Evolutionary conservation across 257 asterid genomes (phyloP).

Genomic region (Capsicum chinense): DNA sequence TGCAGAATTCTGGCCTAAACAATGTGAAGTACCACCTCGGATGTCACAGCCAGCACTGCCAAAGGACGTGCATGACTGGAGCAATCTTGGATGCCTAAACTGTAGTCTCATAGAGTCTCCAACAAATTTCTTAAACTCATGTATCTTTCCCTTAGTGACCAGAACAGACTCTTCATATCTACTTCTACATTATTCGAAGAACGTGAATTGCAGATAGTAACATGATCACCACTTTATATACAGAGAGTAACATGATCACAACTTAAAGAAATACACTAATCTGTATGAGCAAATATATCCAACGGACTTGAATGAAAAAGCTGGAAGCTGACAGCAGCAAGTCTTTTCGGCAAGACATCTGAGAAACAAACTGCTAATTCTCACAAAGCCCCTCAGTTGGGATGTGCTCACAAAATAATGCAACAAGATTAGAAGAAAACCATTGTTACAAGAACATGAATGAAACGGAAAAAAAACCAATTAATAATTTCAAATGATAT

Average conservation of each 20-base stretch:
- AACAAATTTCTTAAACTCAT: neutral
- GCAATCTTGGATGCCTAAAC: neutral
- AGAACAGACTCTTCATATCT: neutral
- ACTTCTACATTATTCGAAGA: neutral
- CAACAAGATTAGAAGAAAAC: constrained; percentile 9
- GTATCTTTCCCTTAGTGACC: neutral
- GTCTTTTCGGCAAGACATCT: constrained; percentile 9
- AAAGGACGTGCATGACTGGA: neutral
- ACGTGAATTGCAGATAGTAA: neutral
- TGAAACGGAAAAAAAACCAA: neutral
- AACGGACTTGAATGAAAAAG: neutral
- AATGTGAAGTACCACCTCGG: constrained; percentile 92
- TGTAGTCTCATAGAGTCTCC: neutral
- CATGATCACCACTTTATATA: neutral
- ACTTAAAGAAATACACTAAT: neutral
- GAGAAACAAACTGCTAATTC: neutral
- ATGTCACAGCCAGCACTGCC: constrained; percentile 68
- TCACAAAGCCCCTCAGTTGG: neutral
- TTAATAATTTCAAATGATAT: neutral
- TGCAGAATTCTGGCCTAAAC: constrained; percentile 85
- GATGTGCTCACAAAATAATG: neutral
- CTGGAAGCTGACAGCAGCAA: neutral
- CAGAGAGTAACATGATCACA: neutral
- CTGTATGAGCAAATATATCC: neutral
- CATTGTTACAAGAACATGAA: neutral